These are phyloP conservation scores for Ophiostoma populinum DNA, from an alignment of 2,329 filamentous ascomycete species.

Conservation along the genomic window DNA sequence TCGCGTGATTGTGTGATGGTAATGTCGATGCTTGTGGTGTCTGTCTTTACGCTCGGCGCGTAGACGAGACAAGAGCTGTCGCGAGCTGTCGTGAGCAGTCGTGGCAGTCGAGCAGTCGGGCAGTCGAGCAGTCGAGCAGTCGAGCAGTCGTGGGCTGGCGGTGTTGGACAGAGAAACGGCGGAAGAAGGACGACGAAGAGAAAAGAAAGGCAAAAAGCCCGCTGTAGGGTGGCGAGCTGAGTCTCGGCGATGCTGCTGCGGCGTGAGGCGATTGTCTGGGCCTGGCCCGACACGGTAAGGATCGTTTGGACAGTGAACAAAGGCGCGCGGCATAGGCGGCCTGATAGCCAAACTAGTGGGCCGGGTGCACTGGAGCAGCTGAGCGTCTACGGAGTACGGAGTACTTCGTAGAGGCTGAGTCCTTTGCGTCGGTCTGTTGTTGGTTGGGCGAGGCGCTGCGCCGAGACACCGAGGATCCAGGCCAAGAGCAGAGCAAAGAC, in stretches of 20 bases:
- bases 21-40: neutral
- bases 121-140: no score
- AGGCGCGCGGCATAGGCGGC: no score
- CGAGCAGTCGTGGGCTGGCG: no score
- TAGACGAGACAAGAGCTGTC: no score
- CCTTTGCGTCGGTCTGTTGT: neutral
- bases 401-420: neutral
- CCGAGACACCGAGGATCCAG: neutral
- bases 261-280: constrained; percentile 1
- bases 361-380: neutral
- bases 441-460: neutral
- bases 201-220: neutral
- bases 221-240: neutral
- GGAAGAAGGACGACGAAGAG: neutral
- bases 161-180: neutral
- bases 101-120: no score
- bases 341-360: neutral
- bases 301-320: neutral
- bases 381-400: neutral
- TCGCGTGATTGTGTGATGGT: neutral
- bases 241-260: neutral
- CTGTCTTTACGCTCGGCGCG: neutral
- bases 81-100: no score
- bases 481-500: neutral
- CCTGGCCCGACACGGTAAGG: neutral